phyloP scores from a whole-genome alignment of 306 rosid species.

The Amphicarpaea edgeworthii region DNA sequence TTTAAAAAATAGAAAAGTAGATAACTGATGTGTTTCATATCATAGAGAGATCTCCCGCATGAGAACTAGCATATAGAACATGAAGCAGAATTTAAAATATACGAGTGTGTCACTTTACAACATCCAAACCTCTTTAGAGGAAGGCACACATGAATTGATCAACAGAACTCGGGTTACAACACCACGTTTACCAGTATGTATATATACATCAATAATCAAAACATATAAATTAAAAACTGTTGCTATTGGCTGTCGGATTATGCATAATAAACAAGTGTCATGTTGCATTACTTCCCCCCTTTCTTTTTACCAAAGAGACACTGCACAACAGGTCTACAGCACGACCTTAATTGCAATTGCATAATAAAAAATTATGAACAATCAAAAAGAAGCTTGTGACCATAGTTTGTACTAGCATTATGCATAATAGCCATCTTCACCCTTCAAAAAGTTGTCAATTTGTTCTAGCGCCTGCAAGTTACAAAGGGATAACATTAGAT shows the following conservation, averaged over 20 bases:
- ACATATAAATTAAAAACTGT: slow-evolving; percentile 12
- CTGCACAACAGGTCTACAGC: slow-evolving; percentile 40
- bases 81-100: neutral
- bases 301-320: slow-evolving; percentile 30
- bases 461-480: slow-evolving; percentile 79
- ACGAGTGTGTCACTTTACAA: neutral
- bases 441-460: slow-evolving; percentile 65
- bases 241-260: slow-evolving; percentile 27
- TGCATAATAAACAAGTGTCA: slow-evolving; percentile 37
- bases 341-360: slow-evolving; percentile 33
- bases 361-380: slow-evolving; percentile 21
- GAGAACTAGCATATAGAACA: neutral
- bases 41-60: neutral
- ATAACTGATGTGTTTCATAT: neutral
- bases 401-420: slow-evolving; percentile 42
- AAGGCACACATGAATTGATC: slow-evolving; percentile 22
- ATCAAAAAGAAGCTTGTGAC: slow-evolving; percentile 29
- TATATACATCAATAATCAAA: slow-evolving; percentile 28
- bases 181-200: neutral
- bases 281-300: slow-evolving; percentile 23
- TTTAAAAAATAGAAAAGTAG: neutral
- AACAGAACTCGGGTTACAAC: slow-evolving; percentile 24
- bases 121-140: slow-evolving; percentile 28
- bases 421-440: slow-evolving; percentile 51
- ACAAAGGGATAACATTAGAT: slow-evolving; percentile 27